phyloP scores from a whole-genome alignment of 257 asterid genomes.

The Gentiana straminea region DNA sequence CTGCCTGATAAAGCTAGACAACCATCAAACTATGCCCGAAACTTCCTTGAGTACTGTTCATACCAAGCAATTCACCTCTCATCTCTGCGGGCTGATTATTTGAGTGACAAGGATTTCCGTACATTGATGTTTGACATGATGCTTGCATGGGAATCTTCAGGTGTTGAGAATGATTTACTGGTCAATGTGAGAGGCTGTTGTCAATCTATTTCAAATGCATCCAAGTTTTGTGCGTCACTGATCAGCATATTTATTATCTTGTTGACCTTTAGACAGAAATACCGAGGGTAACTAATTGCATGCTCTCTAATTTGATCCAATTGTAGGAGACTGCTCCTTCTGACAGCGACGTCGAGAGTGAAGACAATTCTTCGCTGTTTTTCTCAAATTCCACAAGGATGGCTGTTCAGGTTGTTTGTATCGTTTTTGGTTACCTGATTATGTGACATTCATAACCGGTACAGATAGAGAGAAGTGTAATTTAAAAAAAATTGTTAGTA shows the following conservation, averaged over 20 bases:
- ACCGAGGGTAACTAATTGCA: background rate
- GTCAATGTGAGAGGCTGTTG: conserved; percentile 33
- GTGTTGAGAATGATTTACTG: conserved; percentile 28
- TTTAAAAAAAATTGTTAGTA: no score
- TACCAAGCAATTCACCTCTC: conserved; percentile 49
- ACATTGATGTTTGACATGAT: conserved; percentile 79
- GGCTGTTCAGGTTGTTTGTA: conserved; percentile 74
- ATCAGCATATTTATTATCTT: background rate
- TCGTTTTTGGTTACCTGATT: background rate
- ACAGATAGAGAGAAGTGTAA: no score
- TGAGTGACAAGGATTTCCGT: conserved; percentile 59
- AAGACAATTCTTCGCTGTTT: conserved; percentile 74
- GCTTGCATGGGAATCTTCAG: conserved; percentile 92
- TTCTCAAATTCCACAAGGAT: conserved; percentile 67
- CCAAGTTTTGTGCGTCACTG: background rate
- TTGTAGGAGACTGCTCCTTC: conserved; percentile 39
- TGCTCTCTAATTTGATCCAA: background rate
- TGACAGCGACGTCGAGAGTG: conserved; percentile 49
- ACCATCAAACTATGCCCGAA: conserved; percentile 56
- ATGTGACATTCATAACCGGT: background rate
- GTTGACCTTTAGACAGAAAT: background rate
- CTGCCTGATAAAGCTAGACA: conserved; percentile 39
- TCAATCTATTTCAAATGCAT: background rate
- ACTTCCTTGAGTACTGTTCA: conserved; percentile 67
- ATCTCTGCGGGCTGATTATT: conserved; percentile 41